phyloP scores from a whole-genome alignment of 495 filamentous ascomycete species.

The Diplogelasinospora grovesii region DNA sequence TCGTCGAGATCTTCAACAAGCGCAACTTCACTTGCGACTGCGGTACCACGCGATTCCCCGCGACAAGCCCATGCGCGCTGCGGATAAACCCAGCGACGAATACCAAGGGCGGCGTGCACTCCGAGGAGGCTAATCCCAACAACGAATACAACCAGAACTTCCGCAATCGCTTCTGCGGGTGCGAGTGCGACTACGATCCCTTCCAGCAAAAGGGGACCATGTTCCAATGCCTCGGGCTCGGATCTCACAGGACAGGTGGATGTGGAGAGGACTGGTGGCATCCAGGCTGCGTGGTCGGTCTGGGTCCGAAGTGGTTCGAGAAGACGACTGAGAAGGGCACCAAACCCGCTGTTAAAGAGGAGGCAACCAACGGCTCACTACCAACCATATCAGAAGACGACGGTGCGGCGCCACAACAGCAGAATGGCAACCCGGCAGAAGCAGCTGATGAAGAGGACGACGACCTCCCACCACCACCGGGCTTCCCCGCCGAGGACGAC shows the following conservation, averaged over 20 bases:
- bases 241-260: conserved; percentile 68
- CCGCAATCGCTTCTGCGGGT: conserved; percentile 86
- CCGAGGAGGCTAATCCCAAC: conserved; percentile 58
- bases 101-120: conserved; percentile 66
- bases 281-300: conserved; percentile 83
- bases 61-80: conserved; percentile 64
- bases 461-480: conserved; percentile 59
- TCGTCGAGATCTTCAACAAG: conserved; percentile 95
- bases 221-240: conserved; percentile 93
- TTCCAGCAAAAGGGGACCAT: conserved; percentile 92
- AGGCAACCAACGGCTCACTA: conserved; percentile 13
- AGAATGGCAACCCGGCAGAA: conserved; percentile 12
- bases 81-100: conserved; percentile 68
- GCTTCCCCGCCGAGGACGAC: conserved; percentile 80
- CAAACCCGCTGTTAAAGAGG: conserved; percentile 11
- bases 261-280: conserved; percentile 99
- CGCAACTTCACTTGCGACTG: conserved; percentile 96
- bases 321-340: conserved; percentile 37
- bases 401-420: conserved; percentile 13
- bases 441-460: conserved; percentile 38
- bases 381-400: conserved; percentile 36
- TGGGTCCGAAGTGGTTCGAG: conserved; percentile 54
- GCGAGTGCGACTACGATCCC: conserved; percentile 76
- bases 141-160: conserved; percentile 97
- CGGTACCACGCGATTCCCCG: conserved; percentile 73